Percentiles rank a stretch among this genome's conserved stretches.
phyloP scores from a whole-genome alignment of 495 filamentous ascomycete species.

The Hypoxylon fragiforme region DNA sequence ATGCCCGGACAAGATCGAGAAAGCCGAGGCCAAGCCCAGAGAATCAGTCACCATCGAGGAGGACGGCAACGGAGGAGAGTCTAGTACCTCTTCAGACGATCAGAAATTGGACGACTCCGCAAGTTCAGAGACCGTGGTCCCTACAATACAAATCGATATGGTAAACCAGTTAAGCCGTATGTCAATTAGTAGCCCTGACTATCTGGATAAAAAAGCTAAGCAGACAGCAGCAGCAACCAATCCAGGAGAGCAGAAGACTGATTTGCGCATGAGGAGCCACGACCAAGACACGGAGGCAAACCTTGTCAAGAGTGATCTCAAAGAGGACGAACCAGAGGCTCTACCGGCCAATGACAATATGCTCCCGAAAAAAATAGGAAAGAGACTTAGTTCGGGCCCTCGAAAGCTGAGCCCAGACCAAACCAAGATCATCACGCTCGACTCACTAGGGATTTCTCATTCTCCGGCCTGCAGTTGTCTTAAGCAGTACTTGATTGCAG shows the following conservation, averaged over 20 bases:
- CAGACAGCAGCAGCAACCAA: constrained; percentile 8
- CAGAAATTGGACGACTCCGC: constrained; percentile 3
- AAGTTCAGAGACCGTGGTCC: background rate
- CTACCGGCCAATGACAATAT: constrained; percentile 1
- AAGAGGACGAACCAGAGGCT: constrained; percentile 13
- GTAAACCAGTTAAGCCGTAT: constrained; percentile 28
- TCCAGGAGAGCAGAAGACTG: constrained; percentile 7
- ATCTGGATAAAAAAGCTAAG: constrained; percentile 15
- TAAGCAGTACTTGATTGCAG: constrained; percentile 74
- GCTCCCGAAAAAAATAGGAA: constrained; percentile 21
- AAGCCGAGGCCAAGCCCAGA: constrained; percentile 18
- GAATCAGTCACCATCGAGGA: constrained; percentile 19
- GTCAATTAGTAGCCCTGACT: constrained; percentile 30
- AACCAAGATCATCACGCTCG: constrained; percentile 82
- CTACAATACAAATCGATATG: constrained; percentile 17
- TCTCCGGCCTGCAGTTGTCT: constrained; percentile 63
- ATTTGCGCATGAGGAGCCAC: background rate
- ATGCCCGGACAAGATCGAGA: constrained; percentile 31
- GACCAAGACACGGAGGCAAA: constrained; percentile 14
- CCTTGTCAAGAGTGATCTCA: constrained; percentile 4
- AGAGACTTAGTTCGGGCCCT: constrained; percentile 27
- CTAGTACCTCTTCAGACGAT: background rate
- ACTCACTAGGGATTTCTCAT: constrained; percentile 73
- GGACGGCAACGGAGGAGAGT: constrained; percentile 8
- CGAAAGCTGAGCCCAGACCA: constrained; percentile 44